Evolutionary conservation across 768 basidiomycete species (phyloP), one percentile per base, ranked within the genome.

Genomic region (Xerocomellus intermedius): DNA sequence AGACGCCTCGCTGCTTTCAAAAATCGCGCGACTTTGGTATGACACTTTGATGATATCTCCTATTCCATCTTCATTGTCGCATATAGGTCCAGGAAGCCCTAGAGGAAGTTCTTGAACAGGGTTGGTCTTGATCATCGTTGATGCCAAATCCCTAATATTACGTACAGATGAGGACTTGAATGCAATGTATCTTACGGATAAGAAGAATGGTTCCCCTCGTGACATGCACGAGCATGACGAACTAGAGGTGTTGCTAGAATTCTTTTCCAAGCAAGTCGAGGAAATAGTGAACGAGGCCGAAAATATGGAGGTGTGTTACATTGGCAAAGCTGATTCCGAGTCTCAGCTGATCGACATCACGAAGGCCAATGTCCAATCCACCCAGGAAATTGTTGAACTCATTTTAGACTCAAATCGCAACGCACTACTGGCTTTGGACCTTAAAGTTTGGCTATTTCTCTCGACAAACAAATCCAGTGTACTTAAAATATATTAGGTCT

Each of bases 361-460:
- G 42, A 55, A 43, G 93, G 83, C 80, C 51, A 98, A 98, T 68
- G 91, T 98, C 37, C 90, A 94, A 73, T 94, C 94, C 13, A 98
- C 96, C 0, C 96, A 98, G 76, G 96, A 98, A 73, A 98, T 98
- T 50, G 92, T 96, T 2, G 96, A 98, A 71, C 80, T 98, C 55
- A 94, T 98, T 65, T 79, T 98, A 38, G 96, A 98, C 70, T 90
- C 94, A 45, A 97, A 97, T 74, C 87, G 96, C 45, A 98, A 98
- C 64, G 83, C 89, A 5, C 78, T 98, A 16, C 79, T 98, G 21
- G 91, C 92, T 43, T 81, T 98, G 33, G 95, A 98, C 73, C 78
- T 98, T 39, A 88, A 94, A 78, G 91, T 87, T 59, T 17, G 73
- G 36, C 17, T 12, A 39, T 56, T 52, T 13, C 32, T 4, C 35